Base-by-base conservation (phyloP, 371 early-diverging fungal genomes). In the Saksenaea oblongispora region DNA sequence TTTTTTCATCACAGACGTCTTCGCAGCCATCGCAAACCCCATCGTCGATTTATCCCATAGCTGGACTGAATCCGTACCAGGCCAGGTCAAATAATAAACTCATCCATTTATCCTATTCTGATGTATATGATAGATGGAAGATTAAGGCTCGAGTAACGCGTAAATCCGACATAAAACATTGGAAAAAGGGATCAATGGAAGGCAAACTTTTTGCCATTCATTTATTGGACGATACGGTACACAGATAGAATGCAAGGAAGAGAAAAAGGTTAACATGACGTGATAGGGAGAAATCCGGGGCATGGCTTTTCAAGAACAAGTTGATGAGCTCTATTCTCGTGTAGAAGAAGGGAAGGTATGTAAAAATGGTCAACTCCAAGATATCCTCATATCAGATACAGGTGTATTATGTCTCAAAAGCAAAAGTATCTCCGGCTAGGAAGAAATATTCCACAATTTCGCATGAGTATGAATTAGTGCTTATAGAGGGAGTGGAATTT, bases 271-370 rank as follows among this genome's bases (percentile, higher is more conserved):
- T 47, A 22, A 47, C 24, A 47, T 22, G 22, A 18, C 5, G 5
- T 22, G 8, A 18, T 67, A 89, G 85, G 93, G 95, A 51, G 96
- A 97, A 67, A 98, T 98, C 64, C 87, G 90, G 53, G 96, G 92
- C 2, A 96, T 96, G 3, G 92, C 80, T 17, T 98, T 98, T 74
- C 91, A 87, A 53, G 93, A 93, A 51, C 86, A 89, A 61, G 95
- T 91, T 1, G 91, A 89, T 63, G 72, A 76, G 53, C 87, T 92
- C 58, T 93, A 86, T 64, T 78, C 89, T 24, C 34, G 89, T 54
- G 68, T 98, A 11, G 85, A 94, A 60, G 88, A 91, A 39, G 91
- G 89, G 63, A 85, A 91, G 70, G 91, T 82, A 66, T 39, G 53
- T 63, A 44, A 18, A 14, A 11, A 26, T 3, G 10, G 51, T 10